Evolutionary conservation across 139 green algal species (phyloP).

Genomic region (Haematococcus sp.): DNA sequence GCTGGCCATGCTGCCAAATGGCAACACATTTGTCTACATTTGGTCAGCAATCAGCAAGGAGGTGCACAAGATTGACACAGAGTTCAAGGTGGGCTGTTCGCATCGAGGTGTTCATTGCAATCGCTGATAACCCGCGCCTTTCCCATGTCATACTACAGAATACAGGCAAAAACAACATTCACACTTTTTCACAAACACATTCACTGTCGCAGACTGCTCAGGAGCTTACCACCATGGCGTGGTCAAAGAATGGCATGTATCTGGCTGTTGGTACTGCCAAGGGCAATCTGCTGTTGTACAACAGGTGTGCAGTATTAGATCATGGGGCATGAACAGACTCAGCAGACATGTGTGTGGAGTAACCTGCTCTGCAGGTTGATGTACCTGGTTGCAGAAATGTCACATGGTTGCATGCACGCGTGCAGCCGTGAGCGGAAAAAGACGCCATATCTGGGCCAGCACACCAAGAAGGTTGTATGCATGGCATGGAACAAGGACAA

Average conservation of each 20-base stretch:
- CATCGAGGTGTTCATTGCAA: no score
- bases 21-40: slow-evolving; percentile 57
- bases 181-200: no score
- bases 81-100: slow-evolving; percentile 55
- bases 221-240: slow-evolving; percentile 56
- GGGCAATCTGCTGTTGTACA: slow-evolving; percentile 73
- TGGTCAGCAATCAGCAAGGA: slow-evolving; percentile 58
- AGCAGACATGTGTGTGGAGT: no score
- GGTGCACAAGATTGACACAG: slow-evolving; percentile 62
- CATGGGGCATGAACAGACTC: background rate
- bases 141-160: background rate
- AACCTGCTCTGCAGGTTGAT: no score
- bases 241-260: slow-evolving; percentile 45
- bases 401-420: no score
- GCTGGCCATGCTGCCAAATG: slow-evolving; percentile 62
- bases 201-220: slow-evolving; percentile 41
- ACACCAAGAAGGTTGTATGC: slow-evolving; percentile 53
- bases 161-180: no score
- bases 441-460: slow-evolving; percentile 59
- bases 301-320: slow-evolving; percentile 20
- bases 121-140: background rate
- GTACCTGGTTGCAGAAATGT: no score
- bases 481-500: slow-evolving; percentile 60
- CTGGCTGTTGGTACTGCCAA: slow-evolving; percentile 70
- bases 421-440: slow-evolving; percentile 43